Evolutionary conservation across 2,329 filamentous ascomycete species (phyloP), one percentile per base, ranked within the genome.

Genomic region (Bipolaris sorokiniana): DNA sequence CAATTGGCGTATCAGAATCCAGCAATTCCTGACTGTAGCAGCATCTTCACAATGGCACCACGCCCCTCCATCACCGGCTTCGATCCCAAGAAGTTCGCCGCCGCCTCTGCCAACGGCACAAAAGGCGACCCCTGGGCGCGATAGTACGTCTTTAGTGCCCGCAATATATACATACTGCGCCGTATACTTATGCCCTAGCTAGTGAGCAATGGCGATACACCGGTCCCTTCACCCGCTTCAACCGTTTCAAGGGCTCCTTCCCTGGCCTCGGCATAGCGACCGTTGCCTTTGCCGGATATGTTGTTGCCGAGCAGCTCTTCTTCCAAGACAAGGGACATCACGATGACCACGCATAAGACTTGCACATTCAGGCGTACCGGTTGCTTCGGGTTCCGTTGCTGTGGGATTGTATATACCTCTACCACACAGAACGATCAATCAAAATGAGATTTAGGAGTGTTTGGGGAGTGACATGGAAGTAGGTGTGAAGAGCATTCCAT

Each of bases 121-220:
- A 83, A 83, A 63, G 81, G 80, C 68, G 86, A 88, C 72, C 86
- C 86, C 59, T 89, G 86, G 86, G 81, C 79, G 71, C 78, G 85
- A 81, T 77, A 82, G 86, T 88, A 81, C 68, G 83, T 42, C 41
- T 42, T 16, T 13, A 31, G 9, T 10, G 3, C 7, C 26, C 4
- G n/a, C 5, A 2, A 10, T 16, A 3, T 7, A n/a, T 16, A 3
- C 7, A 13, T 16, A 7, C n/a, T 5, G 9, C 1, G 18, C 40
- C 26, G 18, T 40, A 54, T 59, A 61, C 67, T 73, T 47, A 76
- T 45, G 15, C 41, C 28, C 16, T 40, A 31, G 22, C 44, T 76
- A 99, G 95, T 75, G 95, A 99, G 83, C 86, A 90, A 75, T 99
- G 95, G 95, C 86, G 95, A 79, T 97, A 97, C 83, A 88, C 85